Base-by-base conservation (phyloP, 1,284 basidiomycete genomes). In the Cystobasidium sp. region DNA sequence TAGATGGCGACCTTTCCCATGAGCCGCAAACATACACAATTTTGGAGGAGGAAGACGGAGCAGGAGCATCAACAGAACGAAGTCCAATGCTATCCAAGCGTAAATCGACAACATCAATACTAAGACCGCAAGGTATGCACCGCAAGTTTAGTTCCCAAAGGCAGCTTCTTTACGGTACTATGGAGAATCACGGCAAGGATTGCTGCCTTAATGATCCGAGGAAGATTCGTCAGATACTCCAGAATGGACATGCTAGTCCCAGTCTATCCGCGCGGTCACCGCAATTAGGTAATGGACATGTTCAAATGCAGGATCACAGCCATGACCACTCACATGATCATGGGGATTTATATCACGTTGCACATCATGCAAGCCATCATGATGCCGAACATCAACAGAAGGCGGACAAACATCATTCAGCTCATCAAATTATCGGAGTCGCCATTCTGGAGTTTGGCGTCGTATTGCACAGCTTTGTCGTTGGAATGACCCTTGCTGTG, bases 401-500 rank as follows among this genome's bases (percentile, higher is more conserved):
- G 14, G 10, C 22, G 44, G 18, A 31, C 20, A 20, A 18, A 1
- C 37, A 59, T 37, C 52, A 52, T 44, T 55, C 66, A 22, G 66
- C 66, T 10, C 31, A 49, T 14, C 69, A 64, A 82, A 85, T 97
- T 62, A 85, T 98, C 56, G 94, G 93, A n/a, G 86, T 94, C 56
- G 89, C 87, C 52, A 93, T 95, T 76, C 85, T 96, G 74, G 93
- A 88, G 81, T 96, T 98, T 79, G 97, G 96, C 78, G 92, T 77
- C 24, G 49, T 74, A 10, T 44, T 77, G 62, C 75, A 73, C 66
- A 82, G 83, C 80, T 81, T 97, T 53, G 87, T 99, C 77, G 94
- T 99, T 78, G 96, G 96, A 0, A 84, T 99, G 41, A 98, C 96
- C 0, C 88, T 99, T 61, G 94, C 94, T 20, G 93, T 96, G 44